Evolutionary conservation across 441 rosid species (phyloP), one percentile per base, ranked within the genome.

Genomic region (Brassica balearica): DNA sequence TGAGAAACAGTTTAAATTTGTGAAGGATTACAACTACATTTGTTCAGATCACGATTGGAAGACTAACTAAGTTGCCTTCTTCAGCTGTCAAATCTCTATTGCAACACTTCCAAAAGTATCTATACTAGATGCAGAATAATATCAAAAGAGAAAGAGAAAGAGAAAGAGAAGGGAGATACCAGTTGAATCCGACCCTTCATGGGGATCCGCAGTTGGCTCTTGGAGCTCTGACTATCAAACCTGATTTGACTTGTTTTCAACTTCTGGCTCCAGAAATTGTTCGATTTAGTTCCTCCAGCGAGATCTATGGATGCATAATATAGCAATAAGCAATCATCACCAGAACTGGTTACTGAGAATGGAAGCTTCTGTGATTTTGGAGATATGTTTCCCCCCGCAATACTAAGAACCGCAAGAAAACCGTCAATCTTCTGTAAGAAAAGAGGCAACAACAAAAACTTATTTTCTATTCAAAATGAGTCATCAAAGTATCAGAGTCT

Each of bases 131-230:
- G 60, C 75, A 63, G 38, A 53, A 51, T 43, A 12, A 34, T 36
- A 15, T 41, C 41, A 6, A 34, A 38, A 38, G n/a, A 36, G 41
- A 8, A 7, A 36, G 27, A 25, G 27, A 60, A 59, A 51, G 73
- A 64, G 4, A 64, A 53, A 78, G 75, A 81, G 78, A 76, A 59
- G 56, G 56, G 27, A 34, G 67, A 62, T 89, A 95, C 99, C 94
- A 93, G 85, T 81, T 95, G 98, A 71, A 95, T 87, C 71, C 98
- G 93, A 74, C 99, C 99, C 91, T 95, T 95, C 90, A 93, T 85
- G 58, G 99, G 98, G 66, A 95, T 84, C 72, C 94, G 91, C 53
- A 88, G 62, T 25, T 92, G 86, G 80, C 88, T 93, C 85, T 87
- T 89, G 68, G 90, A 79, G 79, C 85, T 75, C 82, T 88, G 97